phyloP scores from a whole-genome alignment of 202 grass and related monocot species.

The Bolboschoenoplectus hybrid region DNA sequence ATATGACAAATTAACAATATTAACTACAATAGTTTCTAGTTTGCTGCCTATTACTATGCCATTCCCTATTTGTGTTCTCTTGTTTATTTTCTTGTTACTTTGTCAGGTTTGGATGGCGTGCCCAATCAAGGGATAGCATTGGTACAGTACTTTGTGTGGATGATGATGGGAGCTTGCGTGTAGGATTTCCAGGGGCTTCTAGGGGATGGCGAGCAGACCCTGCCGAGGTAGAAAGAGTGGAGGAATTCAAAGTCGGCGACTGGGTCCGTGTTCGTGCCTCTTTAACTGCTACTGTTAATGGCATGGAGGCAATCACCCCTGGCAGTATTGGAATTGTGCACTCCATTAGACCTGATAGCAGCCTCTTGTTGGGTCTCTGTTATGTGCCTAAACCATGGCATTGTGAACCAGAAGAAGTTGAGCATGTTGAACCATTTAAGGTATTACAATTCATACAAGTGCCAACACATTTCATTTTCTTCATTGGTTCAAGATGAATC shows the following conservation, averaged over 20 bases:
- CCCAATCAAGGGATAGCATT: conserved; percentile 92
- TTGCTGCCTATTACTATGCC: not conserved
- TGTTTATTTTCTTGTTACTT: conserved; percentile 30
- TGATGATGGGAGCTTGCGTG: conserved; percentile 95
- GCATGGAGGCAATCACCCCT: conserved; percentile 90
- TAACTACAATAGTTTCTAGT: not conserved
- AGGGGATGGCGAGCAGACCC: conserved; percentile 99
- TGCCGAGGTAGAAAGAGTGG: conserved; percentile 97
- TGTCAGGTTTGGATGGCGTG: conserved; percentile 93
- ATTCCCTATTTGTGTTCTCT: not conserved
- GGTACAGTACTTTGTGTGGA: conserved; percentile 97
- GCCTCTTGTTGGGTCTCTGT: conserved; percentile 88
- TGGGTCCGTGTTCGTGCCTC: conserved; percentile 88
- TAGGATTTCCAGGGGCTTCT: conserved; percentile 98
- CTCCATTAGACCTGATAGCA: conserved; percentile 97
- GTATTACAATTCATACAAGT: conserved; percentile 46
- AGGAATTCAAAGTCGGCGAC: conserved; percentile 94
- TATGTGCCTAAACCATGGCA: conserved; percentile 89
- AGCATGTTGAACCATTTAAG: conserved; percentile 95
- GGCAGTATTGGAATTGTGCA: conserved; percentile 94
- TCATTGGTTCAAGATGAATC: conserved; percentile 7
- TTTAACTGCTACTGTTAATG: conserved; percentile 77
- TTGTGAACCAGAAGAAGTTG: conserved; percentile 98
- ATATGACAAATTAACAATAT: conserved; percentile 1
- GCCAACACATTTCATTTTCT: conserved; percentile 27